Evolutionary conservation across 1,284 basidiomycete genomes (phyloP).

Genomic region (Limonomyces culmigenus): DNA sequence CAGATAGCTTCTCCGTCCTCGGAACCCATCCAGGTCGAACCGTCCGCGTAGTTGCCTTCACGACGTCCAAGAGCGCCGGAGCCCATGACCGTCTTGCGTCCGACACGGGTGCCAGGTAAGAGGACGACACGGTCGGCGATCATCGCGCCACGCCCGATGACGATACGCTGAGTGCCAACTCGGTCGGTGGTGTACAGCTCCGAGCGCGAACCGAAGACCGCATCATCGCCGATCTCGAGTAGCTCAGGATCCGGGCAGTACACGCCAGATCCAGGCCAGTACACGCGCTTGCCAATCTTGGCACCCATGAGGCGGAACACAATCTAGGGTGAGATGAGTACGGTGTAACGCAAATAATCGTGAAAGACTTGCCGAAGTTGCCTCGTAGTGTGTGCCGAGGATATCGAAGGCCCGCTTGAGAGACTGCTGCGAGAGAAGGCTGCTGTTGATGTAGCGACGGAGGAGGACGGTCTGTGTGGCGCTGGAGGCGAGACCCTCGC

Average conservation of each 20-base stretch:
- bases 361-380: no score
- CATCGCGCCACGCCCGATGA: slow-evolving; percentile 25
- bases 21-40: slow-evolving; percentile 28
- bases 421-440: slow-evolving; percentile 17
- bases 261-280: slow-evolving; percentile 28
- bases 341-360: no score
- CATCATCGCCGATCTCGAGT: slow-evolving; percentile 27
- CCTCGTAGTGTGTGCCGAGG: slow-evolving; percentile 25
- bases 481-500: slow-evolving; percentile 11
- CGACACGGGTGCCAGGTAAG: slow-evolving; percentile 23
- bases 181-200: slow-evolving; percentile 25
- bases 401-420: slow-evolving; percentile 21
- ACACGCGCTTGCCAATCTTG: slow-evolving; percentile 26
- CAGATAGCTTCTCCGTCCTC: slow-evolving; percentile 21
- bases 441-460: slow-evolving; percentile 21
- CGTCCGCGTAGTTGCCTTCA: slow-evolving; percentile 20
- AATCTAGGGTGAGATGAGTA: no score
- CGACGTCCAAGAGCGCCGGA: slow-evolving; percentile 25
- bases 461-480: slow-evolving; percentile 17
- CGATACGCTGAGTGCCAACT: slow-evolving; percentile 20
- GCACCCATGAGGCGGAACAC: slow-evolving; percentile 27
- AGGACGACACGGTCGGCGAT: slow-evolving; percentile 29
- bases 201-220: slow-evolving; percentile 28
- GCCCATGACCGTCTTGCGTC: slow-evolving; percentile 24
- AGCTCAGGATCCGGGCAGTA: slow-evolving; percentile 28